Conservation (phyloP, 2,329 filamentous ascomycete genomes). For the Beauveria sp. region DNA sequence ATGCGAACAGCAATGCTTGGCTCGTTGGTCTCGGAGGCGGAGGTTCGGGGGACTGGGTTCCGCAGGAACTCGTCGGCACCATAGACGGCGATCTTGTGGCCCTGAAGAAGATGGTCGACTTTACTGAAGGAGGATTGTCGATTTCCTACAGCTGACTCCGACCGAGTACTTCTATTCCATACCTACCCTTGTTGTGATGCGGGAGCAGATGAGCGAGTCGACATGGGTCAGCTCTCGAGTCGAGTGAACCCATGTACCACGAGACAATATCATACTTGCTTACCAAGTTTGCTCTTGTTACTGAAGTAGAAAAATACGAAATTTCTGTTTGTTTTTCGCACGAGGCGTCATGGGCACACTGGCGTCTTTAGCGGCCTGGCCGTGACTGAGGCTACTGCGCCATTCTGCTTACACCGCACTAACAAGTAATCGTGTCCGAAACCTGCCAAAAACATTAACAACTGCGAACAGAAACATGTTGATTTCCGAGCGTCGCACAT, state of each 20-base stretch:
- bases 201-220: too few species aligned
- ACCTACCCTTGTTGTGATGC: too few species aligned
- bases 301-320: too few species aligned
- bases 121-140: not conserved
- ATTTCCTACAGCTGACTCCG: not conserved
- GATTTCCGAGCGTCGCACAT: constrained; percentile 9
- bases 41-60: not conserved
- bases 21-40: not conserved
- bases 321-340: too few species aligned
- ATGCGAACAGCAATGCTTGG: not conserved
- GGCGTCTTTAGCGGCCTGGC: not conserved
- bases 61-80: not conserved
- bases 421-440: not conserved
- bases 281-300: not conserved
- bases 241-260: too few species aligned
- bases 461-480: not conserved
- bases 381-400: not conserved
- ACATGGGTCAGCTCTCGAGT: too few species aligned
- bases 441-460: not conserved
- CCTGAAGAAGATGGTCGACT: not conserved
- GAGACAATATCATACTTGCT: not conserved
- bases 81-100: not conserved
- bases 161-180: too few species aligned
- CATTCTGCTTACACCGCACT: not conserved
- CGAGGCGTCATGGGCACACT: too few species aligned